Percentiles rank a stretch among this genome's conserved stretches.
Evolutionary conservation across 805 yeast genomes (phyloP).

Genomic region (Candida insectalens): DNA sequence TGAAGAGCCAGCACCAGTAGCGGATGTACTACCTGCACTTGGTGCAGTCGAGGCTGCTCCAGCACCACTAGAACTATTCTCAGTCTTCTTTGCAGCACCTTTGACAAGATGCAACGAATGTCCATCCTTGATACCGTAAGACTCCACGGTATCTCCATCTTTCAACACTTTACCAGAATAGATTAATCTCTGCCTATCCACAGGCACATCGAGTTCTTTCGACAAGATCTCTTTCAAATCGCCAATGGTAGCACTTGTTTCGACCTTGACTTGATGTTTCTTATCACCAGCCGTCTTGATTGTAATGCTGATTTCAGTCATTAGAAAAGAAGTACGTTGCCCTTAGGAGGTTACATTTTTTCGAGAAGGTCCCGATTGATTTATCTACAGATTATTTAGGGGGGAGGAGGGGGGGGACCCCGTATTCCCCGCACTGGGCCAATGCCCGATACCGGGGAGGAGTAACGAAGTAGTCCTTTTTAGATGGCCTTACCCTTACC

Average conservation of each 20-base stretch:
- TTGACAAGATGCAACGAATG: slow-evolving; percentile 86
- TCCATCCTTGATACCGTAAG: slow-evolving; percentile 76
- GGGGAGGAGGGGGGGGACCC: too few relatives aligned
- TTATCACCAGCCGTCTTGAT: slow-evolving; percentile 55
- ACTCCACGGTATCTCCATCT: slow-evolving; percentile 63
- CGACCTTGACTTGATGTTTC: slow-evolving; percentile 58
- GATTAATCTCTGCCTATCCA: slow-evolving; percentile 77
- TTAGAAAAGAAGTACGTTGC: too few relatives aligned
- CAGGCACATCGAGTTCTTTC: slow-evolving; percentile 53
- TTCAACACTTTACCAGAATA: slow-evolving; percentile 91
- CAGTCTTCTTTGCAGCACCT: slow-evolving; percentile 41
- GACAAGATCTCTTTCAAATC: slow-evolving; percentile 63
- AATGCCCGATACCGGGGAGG: too few relatives aligned
- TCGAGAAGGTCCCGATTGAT: too few relatives aligned
- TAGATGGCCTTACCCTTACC: slow-evolving; percentile 18
- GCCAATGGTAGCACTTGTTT: slow-evolving; percentile 44
- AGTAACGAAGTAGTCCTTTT: background rate
- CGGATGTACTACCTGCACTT: background rate
- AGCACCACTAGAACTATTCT: slow-evolving; percentile 8
- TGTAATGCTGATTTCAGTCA: slow-evolving; percentile 12
- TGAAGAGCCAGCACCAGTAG: slow-evolving; percentile 6
- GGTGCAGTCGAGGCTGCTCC: slow-evolving; percentile 17
- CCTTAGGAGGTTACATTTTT: too few relatives aligned
- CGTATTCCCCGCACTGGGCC: too few relatives aligned
- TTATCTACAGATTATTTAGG: too few relatives aligned